Evolutionary conservation across 495 filamentous ascomycete genomes (phyloP).

Genomic region (Viridothelium virens): DNA sequence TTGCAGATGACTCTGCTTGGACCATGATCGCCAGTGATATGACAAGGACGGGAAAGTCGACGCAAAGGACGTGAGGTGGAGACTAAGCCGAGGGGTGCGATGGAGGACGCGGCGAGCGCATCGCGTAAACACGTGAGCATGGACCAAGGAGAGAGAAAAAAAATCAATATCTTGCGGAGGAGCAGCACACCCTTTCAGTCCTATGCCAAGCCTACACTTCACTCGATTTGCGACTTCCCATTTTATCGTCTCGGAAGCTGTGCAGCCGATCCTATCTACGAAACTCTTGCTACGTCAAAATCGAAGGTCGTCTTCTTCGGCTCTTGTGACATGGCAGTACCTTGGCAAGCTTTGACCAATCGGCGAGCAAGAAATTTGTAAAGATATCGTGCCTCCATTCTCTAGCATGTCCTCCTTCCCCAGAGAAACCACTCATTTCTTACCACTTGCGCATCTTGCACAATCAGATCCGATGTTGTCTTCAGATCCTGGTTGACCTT

Average conservation of each 20-base stretch:
- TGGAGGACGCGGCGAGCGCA: not conserved
- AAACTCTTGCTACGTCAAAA: no score
- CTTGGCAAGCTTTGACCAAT: slow-evolving; percentile 7
- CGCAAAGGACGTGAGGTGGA: not conserved
- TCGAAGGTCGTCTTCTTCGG: no score
- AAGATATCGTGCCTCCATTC: not conserved
- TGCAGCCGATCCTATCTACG: no score
- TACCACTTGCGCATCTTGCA: not conserved
- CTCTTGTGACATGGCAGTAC: not conserved
- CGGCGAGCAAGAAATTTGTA: not conserved
- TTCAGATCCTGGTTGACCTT: not conserved
- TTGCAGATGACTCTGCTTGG: slow-evolving; percentile 68
- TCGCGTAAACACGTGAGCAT: slow-evolving; percentile 7
- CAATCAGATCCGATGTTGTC: not conserved
- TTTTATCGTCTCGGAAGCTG: no score
- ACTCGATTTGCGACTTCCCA: not conserved
- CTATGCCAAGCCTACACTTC: not conserved
- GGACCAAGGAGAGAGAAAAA: not conserved
- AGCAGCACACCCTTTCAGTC: not conserved
- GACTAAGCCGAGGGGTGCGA: no score
- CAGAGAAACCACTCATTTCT: not conserved
- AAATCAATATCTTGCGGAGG: not conserved
- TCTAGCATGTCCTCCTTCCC: not conserved
- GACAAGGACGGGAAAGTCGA: not conserved
- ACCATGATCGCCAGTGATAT: slow-evolving; percentile 26